Evolutionary conservation across 176 grass and related monocot genomes (phyloP).

Genomic region (Luzula sylvatica): DNA sequence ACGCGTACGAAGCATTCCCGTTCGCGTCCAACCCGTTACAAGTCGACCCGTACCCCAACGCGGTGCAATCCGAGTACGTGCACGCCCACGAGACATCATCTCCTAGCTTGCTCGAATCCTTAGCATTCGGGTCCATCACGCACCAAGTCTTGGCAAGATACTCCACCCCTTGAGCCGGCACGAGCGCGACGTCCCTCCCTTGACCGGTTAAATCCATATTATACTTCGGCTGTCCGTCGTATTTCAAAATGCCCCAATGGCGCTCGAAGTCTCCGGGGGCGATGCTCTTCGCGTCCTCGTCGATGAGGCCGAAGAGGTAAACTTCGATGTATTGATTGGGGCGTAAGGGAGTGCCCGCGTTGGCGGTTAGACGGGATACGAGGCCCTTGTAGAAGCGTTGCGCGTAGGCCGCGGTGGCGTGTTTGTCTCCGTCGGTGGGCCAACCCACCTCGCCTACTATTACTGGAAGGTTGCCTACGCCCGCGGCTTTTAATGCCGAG

Average conservation of each 20-base stretch:
- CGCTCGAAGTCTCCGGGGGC: conserved; percentile 84
- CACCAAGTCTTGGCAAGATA: conserved; percentile 48
- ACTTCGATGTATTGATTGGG: conserved; percentile 80
- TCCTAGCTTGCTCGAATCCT: conserved; percentile 26
- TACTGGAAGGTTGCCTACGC: conserved; percentile 52
- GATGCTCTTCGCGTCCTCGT: conserved; percentile 82
- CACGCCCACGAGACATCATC: conserved; percentile 56
- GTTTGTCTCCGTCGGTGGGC: conserved; percentile 81
- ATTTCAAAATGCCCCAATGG: conserved; percentile 80
- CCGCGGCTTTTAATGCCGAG: conserved; percentile 40
- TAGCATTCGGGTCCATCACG: conserved; percentile 31
- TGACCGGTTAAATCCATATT: conserved; percentile 54
- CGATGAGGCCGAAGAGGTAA: conserved; percentile 72
- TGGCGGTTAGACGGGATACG: conserved; percentile 31
- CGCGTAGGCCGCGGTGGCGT: conserved; percentile 39
- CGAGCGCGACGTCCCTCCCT: conserved; percentile 23
- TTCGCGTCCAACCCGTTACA: conserved; percentile 66
- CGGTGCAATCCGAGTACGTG: conserved; percentile 55
- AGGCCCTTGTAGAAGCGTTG: conserved; percentile 86
- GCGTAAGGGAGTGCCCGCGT: conserved; percentile 54
- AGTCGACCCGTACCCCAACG: conserved; percentile 47
- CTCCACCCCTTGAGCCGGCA: conserved; percentile 28
- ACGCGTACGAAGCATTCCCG: conserved; percentile 70
- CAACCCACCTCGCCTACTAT: conserved; percentile 91
- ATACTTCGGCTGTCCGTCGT: conserved; percentile 84